phyloP scores from a whole-genome alignment of 306 rosid genomes.

The Prosopis cineraria region DNA sequence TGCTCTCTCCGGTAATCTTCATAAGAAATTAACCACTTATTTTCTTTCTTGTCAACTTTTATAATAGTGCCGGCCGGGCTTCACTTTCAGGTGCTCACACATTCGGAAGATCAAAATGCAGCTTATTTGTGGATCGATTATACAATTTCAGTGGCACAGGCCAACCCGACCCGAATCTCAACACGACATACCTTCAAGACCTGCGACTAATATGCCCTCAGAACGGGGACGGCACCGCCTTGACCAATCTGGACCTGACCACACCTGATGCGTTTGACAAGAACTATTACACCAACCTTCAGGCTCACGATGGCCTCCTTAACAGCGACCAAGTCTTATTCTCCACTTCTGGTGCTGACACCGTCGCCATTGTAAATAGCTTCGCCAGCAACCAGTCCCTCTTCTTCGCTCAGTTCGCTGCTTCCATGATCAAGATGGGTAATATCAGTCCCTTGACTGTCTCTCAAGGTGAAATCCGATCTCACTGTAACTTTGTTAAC shows the following conservation, averaged over 20 bases:
- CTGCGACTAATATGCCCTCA: conserved; percentile 35
- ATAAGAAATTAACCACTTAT: too few relatives aligned
- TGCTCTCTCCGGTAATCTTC: conserved; percentile 62
- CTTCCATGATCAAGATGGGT: conserved; percentile 48
- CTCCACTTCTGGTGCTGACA: too few relatives aligned
- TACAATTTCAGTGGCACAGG: conserved; percentile 33
- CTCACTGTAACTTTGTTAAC: conserved; percentile 44
- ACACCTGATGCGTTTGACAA: conserved; percentile 46
- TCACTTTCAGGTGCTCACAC: conserved; percentile 44
- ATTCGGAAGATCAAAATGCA: conserved; percentile 36
- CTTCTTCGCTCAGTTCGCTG: conserved; percentile 34
- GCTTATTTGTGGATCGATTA: not conserved
- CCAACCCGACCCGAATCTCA: conserved; percentile 41
- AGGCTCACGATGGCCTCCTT: conserved; percentile 32
- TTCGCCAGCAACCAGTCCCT: conserved; percentile 22
- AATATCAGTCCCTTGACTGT: conserved; percentile 44
- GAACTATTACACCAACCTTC: conserved; percentile 42
- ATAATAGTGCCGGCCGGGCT: too few relatives aligned
- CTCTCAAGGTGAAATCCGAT: conserved; percentile 42
- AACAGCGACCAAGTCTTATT: too few relatives aligned
- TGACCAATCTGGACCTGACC: conserved; percentile 39
- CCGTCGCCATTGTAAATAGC: too few relatives aligned
- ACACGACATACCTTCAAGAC: conserved; percentile 32
- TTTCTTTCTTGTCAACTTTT: too few relatives aligned
- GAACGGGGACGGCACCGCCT: conserved; percentile 32